Conservation (phyloP, 1,284 basidiomycete species). For the Tilletiopsis washingtonensis region DNA sequence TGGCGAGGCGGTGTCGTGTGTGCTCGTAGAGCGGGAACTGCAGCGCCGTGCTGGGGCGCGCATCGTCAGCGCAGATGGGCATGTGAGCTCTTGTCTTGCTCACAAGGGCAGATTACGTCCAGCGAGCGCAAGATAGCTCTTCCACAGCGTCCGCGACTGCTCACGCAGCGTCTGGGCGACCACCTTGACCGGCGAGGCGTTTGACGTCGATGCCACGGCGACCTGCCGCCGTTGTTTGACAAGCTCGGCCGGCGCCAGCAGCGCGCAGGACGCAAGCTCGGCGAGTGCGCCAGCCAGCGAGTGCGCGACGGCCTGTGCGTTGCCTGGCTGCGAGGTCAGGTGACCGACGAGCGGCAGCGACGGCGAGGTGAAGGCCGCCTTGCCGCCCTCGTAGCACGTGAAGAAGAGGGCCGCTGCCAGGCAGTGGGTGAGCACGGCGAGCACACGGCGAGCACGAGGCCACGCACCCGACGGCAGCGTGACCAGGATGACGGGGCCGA, state of each 20-base stretch:
- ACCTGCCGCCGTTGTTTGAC: conserved; percentile 39
- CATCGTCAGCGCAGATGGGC: too few relatives aligned
- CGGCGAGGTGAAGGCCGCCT: conserved; percentile 18
- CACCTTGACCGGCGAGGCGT: background rate
- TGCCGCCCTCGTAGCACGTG: conserved; percentile 30
- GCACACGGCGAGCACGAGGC: too few relatives aligned
- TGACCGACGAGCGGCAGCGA: conserved; percentile 16
- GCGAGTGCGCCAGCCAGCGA: conserved; percentile 24
- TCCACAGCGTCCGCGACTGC: background rate
- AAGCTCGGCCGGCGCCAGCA: conserved; percentile 36
- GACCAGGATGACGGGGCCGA: conserved; percentile 13
- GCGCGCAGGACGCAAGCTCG: conserved; percentile 31
- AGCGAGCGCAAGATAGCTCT: conserved; percentile 28
- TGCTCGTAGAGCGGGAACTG: conserved; percentile 42
- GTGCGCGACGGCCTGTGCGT: conserved; percentile 18
- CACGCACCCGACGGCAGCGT: conserved; percentile 8
- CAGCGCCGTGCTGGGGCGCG: conserved; percentile 38
- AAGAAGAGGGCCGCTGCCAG: conserved; percentile 33
- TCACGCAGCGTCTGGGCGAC: background rate
- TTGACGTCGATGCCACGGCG: conserved; percentile 2
- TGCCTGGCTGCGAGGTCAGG: conserved; percentile 1
- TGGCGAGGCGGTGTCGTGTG: conserved; percentile 13
- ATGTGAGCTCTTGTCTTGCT: too few relatives aligned
- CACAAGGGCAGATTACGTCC: conserved; percentile 34
- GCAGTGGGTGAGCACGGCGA: too few relatives aligned